These are phyloP conservation scores for Dryas drummondii DNA, from an alignment of 306 rosid species.

Conservation along the genomic window DNA sequence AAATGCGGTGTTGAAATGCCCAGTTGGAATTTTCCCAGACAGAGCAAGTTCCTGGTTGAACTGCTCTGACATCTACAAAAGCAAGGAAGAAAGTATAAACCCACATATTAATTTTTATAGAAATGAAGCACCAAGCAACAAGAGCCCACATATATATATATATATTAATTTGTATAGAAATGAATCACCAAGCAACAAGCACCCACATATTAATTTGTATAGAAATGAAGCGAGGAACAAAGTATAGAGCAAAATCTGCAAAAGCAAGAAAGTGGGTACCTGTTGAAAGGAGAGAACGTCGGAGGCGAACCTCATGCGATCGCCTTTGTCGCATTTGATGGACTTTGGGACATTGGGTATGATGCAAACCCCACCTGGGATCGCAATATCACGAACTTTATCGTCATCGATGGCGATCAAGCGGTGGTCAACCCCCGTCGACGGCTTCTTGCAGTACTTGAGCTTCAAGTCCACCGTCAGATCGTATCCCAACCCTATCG, in stretches of 20 bases:
- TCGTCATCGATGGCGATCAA: slow-evolving; percentile 48
- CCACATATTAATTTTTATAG: neutral
- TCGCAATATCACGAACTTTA: slow-evolving; percentile 39
- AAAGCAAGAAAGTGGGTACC: slow-evolving; percentile 28
- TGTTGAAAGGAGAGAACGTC: slow-evolving; percentile 83
- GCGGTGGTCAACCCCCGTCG: slow-evolving; percentile 34
- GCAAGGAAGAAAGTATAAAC: neutral
- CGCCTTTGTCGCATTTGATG: slow-evolving; percentile 84
- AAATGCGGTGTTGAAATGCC: slow-evolving; percentile 78
- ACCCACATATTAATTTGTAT: neutral
- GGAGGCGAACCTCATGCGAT: slow-evolving; percentile 68
- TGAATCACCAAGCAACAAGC: neutral
- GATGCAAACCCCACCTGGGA: slow-evolving; percentile 60
- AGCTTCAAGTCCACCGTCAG: slow-evolving; percentile 61
- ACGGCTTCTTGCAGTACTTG: slow-evolving; percentile 49
- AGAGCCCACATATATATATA: neutral
- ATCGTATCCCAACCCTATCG: slow-evolving; percentile 67
- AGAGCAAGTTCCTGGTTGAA: slow-evolving; percentile 78
- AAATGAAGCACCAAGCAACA: neutral
- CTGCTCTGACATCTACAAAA: slow-evolving; percentile 77
- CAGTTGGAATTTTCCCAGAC: slow-evolving; percentile 79
- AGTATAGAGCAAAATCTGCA: no score
- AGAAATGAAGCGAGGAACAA: neutral
- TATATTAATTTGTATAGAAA: neutral
- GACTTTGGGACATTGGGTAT: slow-evolving; percentile 70